Evolutionary conservation across 495 filamentous ascomycete genomes (phyloP).

Genomic region (Podospora pseudopauciseta): DNA sequence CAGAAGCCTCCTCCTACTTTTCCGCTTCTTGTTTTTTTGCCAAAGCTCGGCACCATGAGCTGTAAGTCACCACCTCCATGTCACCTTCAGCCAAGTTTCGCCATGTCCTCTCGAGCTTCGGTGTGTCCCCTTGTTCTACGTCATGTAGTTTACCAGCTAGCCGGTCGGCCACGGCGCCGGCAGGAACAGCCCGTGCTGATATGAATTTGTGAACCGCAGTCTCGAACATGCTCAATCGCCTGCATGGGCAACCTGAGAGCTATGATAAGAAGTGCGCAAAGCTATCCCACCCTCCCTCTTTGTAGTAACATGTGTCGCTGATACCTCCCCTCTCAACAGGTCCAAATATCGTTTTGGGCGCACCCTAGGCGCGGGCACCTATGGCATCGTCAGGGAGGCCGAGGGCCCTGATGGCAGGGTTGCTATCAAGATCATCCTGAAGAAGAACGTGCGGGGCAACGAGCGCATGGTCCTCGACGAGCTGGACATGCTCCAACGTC

Average conservation of each 20-base stretch:
- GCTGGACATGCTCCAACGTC: conserved; percentile 80
- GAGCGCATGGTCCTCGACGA: conserved; percentile 99
- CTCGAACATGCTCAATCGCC: conserved; percentile 90
- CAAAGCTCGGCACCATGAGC: conserved; percentile 36
- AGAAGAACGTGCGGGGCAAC: conserved; percentile 98
- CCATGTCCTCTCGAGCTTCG: conserved; percentile 22
- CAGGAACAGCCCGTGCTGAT: conserved; percentile 14
- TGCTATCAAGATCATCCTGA: conserved; percentile 97
- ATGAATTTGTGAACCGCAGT: conserved; percentile 49
- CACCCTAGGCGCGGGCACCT: conserved; percentile 94
- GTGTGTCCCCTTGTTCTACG: conserved; percentile 17
- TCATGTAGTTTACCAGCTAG: not conserved
- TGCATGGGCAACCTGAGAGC: conserved; percentile 94
- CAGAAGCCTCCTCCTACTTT: conserved; percentile 2
- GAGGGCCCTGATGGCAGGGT: conserved; percentile 80
- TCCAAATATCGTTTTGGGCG: conserved; percentile 85
- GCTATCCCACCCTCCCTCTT: not conserved
- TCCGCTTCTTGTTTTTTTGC: conserved; percentile 9
- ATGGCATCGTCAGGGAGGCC: conserved; percentile 96
- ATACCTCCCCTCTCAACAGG: conserved; percentile 41
- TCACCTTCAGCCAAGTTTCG: conserved; percentile 24
- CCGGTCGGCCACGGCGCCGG: not conserved
- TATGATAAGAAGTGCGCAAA: conserved; percentile 89
- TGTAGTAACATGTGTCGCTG: conserved; percentile 8
- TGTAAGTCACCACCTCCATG: conserved; percentile 44